Percentiles rank a stretch among this genome's conserved stretches.
phyloP scores from a whole-genome alignment of 2,329 filamentous ascomycete genomes.

The Aspergillus sp. region DNA sequence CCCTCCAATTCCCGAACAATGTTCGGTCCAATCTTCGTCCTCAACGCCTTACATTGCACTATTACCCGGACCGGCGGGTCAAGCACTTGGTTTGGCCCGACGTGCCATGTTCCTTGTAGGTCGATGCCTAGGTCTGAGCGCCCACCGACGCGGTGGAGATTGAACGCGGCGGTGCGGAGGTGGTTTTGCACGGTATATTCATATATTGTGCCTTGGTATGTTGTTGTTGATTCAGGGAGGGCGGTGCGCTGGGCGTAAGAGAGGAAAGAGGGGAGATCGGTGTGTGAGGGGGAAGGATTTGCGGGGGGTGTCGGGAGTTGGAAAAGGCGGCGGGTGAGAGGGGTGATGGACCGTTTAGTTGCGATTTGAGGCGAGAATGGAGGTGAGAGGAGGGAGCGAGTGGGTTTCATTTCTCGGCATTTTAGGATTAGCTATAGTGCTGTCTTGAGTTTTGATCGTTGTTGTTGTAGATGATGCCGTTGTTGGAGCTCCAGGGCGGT shows the following conservation, averaged over 20 bases:
- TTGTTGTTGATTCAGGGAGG: slow-evolving; percentile 38
- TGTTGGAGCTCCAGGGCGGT: neutral
- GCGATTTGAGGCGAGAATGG: neutral
- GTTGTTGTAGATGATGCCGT: neutral
- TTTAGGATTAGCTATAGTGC: neutral
- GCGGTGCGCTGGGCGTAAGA: slow-evolving; percentile 38
- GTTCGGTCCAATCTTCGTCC: slow-evolving; percentile 44
- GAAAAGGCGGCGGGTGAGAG: slow-evolving; percentile 37
- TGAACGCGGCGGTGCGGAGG: slow-evolving; percentile 41
- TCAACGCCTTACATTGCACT: slow-evolving; percentile 49
- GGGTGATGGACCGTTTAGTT: slow-evolving; percentile 6
- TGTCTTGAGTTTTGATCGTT: neutral
- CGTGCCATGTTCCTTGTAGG: slow-evolving; percentile 46
- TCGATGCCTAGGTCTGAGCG: slow-evolving; percentile 49
- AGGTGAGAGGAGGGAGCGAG: slow-evolving; percentile 14
- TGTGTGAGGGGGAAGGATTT: slow-evolving; percentile 35
- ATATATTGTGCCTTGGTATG: slow-evolving; percentile 48
- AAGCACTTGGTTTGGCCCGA: slow-evolving; percentile 1
- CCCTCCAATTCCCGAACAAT: slow-evolving; percentile 57
- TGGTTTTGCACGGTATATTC: slow-evolving; percentile 45
- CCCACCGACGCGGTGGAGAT: slow-evolving; percentile 45
- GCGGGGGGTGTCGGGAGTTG: slow-evolving; percentile 36
- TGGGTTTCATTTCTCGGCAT: neutral
- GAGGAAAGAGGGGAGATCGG: slow-evolving; percentile 42
- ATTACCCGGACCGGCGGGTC: slow-evolving; percentile 40